These are phyloP conservation scores for Oryza glumipatula DNA, from an alignment of 176 grass and related monocot genomes.

Conservation along the genomic window DNA sequence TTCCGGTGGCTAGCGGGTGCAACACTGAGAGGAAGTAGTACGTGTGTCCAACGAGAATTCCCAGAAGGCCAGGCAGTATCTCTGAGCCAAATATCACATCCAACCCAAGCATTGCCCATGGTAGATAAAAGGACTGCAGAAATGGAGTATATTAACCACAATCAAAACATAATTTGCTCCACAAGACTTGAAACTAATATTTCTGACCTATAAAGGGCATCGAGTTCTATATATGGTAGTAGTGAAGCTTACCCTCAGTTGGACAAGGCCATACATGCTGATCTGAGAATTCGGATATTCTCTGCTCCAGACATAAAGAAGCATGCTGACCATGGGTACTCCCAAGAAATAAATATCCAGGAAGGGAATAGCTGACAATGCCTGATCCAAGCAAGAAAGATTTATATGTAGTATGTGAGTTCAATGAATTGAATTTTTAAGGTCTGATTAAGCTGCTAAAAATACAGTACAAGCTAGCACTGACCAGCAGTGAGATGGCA, in stretches of 20 bases:
- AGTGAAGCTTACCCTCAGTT: constrained; percentile 70
- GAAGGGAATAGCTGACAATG: constrained; percentile 60
- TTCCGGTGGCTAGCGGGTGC: constrained; percentile 76
- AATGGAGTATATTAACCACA: constrained; percentile 23
- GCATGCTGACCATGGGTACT: constrained; percentile 80
- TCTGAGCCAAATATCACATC: constrained; percentile 86
- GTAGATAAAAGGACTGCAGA: constrained; percentile 95
- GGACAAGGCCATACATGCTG: constrained; percentile 83
- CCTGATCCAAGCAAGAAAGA: constrained; percentile 48
- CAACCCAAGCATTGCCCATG: constrained; percentile 88
- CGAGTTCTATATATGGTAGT: constrained; percentile 4
- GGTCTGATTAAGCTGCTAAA: neutral
- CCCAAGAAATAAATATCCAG: constrained; percentile 41
- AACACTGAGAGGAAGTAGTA: constrained; percentile 95
- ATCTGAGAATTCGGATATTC: constrained; percentile 92
- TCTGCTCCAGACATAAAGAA: constrained; percentile 97
- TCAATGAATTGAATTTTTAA: neutral
- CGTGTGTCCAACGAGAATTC: constrained; percentile 85
- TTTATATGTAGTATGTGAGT: neutral
- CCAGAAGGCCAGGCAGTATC: constrained; percentile 66
- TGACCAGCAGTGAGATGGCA: constrained; percentile 69
- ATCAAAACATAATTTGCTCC: neutral
- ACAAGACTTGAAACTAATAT: neutral
- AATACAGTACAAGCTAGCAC: constrained; percentile 10
- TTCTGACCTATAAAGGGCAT: neutral